phyloP scores from a whole-genome alignment of 768 basidiomycete species.

The Pleurotus citrinopileatus region DNA sequence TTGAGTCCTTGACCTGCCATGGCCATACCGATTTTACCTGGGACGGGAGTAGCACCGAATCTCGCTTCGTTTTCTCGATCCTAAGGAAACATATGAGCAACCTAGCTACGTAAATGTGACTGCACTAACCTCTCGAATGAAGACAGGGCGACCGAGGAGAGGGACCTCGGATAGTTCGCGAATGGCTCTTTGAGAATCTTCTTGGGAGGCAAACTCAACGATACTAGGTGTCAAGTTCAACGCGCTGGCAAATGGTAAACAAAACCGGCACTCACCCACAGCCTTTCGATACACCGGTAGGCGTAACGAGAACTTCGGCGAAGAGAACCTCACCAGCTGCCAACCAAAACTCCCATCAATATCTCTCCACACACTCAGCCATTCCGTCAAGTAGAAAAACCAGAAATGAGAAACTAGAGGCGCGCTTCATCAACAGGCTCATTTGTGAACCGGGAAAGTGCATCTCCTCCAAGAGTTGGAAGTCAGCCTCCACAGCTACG shows the following conservation, averaged over 20 bases:
- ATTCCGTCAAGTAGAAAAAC: conserved; percentile 45
- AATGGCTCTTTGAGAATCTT: conserved; percentile 87
- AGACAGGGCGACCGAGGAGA: conserved; percentile 91
- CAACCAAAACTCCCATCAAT: conserved; percentile 92
- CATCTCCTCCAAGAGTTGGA: conserved; percentile 12
- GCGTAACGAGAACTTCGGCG: conserved; percentile 98
- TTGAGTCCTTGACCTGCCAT: conserved; percentile 89
- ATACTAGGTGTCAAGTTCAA: conserved; percentile 53
- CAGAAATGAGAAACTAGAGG: conserved; percentile 30
- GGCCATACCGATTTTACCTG: conserved; percentile 94
- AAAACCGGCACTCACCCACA: conserved; percentile 77
- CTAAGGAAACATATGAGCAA: conserved; percentile 37
- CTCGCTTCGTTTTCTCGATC: conserved; percentile 96
- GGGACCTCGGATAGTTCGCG: conserved; percentile 87
- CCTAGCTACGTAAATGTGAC: background rate
- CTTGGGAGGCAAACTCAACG: conserved; percentile 89
- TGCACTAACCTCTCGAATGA: conserved; percentile 83
- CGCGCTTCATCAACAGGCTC: conserved; percentile 17
- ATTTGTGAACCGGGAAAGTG: conserved; percentile 13
- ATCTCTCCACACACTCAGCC: conserved; percentile 75
- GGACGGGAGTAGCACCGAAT: conserved; percentile 93
- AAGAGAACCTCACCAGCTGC: conserved; percentile 99
- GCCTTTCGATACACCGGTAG: conserved; percentile 95
- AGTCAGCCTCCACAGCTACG: conserved; percentile 7
- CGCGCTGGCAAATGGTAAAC: background rate